Base-by-base conservation (phyloP, 768 basidiomycete genomes). In the Tephrocybe sp. region DNA sequence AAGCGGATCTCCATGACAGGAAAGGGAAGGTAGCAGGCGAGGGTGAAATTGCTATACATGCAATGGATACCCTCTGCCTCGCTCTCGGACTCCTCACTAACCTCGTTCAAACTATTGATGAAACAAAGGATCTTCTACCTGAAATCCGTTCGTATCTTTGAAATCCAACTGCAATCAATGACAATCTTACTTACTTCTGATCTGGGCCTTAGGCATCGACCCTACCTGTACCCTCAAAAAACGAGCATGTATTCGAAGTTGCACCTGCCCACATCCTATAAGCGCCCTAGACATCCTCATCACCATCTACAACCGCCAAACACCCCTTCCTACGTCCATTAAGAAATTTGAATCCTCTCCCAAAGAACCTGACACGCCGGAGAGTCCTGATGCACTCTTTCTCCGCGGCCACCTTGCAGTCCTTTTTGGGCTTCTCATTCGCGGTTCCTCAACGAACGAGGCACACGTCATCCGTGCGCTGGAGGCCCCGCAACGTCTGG, bases 51-150 rank as follows among this genome's bases (percentile, higher is more conserved):
- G 58, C 66, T 0, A 68, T 74, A 4, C 72, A 77, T 34, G 68
- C 76, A 3, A 71, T 88, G n/a, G 91, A 92, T 61, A 73, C 77
- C 31, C 69, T 90, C 4, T 92, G 89, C 63, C 82, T 92, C 22
- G 78, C 83, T 5, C 75, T 92, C 5, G 90, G 84, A 1, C 68
- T 92, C 9, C 68, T 92, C 35, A 89, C 88, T 46, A 92, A 91
- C 64, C 69, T 92, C 38, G 80, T 89, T 0, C 86, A 90, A 60
- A 70, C 70, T 5, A 69, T 75, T n/a, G 72, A 75, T 0, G 70
- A 66, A n/a, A 74, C 76, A 9, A 80, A 79, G 39, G 63, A 72
- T 33, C 57, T 70, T 2, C 63, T 82, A 8, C 73, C 77, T 36
- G 69, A 73, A 11, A 77, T 71, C 34, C 68, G 87, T 87, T 62